phyloP scores from a whole-genome alignment of 768 basidiomycete species.

The Filobasidium floriforme region DNA sequence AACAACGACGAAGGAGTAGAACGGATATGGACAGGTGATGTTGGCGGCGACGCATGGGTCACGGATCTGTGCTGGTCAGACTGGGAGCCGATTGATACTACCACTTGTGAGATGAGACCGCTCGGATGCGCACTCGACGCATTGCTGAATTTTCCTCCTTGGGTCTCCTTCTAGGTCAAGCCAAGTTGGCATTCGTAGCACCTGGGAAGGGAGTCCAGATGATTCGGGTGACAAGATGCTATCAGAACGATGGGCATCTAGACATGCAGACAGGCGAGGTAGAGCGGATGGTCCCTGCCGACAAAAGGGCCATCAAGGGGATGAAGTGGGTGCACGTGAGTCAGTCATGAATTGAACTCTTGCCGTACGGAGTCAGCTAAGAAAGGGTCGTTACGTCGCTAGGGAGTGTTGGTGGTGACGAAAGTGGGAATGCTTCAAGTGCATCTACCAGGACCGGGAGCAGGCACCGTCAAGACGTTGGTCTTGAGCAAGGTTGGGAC shows the following conservation, averaged over 20 bases:
- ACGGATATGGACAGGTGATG: neutral
- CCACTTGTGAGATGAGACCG: neutral
- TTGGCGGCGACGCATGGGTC: neutral
- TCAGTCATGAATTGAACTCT: neutral
- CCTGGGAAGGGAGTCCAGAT: neutral
- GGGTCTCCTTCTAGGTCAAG: neutral
- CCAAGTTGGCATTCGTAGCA: neutral
- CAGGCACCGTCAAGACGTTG: neutral
- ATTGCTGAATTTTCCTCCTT: neutral
- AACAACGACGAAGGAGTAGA: neutral
- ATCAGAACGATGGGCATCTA: neutral
- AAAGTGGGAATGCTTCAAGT: neutral
- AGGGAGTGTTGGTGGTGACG: neutral
- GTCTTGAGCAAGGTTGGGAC: neutral
- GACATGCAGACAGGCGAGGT: neutral
- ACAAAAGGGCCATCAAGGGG: neutral
- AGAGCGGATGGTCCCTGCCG: neutral
- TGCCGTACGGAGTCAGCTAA: neutral
- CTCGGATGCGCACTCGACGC: neutral
- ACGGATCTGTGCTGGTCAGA: constrained; percentile 1
- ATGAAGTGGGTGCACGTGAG: neutral
- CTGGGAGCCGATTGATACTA: neutral
- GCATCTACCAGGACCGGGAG: neutral
- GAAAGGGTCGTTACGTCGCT: neutral
- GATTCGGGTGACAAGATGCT: neutral